Conservation (phyloP, 176 grass and related monocot species). For the Avena eriantha region DNA sequence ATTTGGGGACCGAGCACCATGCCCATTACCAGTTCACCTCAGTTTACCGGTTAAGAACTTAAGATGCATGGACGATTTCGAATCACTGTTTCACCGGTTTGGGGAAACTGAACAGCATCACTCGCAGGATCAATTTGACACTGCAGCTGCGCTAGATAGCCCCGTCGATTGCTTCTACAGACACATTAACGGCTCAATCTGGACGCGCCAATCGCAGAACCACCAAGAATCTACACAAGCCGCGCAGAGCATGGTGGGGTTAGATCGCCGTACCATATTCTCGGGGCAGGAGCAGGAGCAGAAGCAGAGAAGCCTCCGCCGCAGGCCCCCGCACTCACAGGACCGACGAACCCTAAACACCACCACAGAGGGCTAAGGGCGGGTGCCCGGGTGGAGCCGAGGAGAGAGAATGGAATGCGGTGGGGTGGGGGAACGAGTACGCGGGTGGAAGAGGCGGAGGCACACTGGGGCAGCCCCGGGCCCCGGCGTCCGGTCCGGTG, state of each 20-base stretch:
- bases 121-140: background rate
- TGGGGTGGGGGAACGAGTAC: background rate
- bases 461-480: background rate
- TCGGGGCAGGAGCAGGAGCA: conserved; percentile 15
- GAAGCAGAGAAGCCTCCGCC: background rate
- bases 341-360: conserved; percentile 31
- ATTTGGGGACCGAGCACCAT: background rate
- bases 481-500: background rate
- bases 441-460: background rate
- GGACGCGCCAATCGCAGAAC: background rate
- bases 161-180: background rate
- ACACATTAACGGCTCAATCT: background rate
- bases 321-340: background rate
- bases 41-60: no score
- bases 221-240: background rate
- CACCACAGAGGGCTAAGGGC: background rate
- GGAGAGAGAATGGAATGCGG: background rate
- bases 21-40: background rate
- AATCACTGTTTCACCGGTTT: background rate
- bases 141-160: background rate
- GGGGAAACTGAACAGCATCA: no score
- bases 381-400: background rate
- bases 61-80: no score
- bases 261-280: conserved; percentile 33
- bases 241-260: background rate